phyloP scores from a whole-genome alignment of 768 basidiomycete genomes.

The Exidia glandulosa region DNA sequence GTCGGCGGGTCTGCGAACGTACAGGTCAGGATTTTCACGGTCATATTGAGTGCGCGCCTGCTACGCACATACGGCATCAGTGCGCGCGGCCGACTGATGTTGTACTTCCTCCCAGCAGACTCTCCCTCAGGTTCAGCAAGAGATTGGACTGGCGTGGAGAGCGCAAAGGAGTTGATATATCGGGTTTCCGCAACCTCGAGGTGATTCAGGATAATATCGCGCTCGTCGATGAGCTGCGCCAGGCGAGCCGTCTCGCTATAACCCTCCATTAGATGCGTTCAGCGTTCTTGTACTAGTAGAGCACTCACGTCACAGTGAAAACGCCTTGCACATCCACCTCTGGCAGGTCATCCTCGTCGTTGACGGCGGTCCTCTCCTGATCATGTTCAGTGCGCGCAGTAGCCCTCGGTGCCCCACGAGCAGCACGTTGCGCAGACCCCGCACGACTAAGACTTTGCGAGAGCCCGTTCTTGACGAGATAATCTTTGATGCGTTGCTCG shows the following conservation, averaged over 20 bases:
- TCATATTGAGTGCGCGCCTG: background rate
- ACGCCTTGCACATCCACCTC: slow-evolving; percentile 62
- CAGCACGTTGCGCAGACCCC: slow-evolving; percentile 21
- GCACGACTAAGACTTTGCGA: slow-evolving; percentile 24
- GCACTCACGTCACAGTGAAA: slow-evolving; percentile 33
- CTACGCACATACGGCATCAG: slow-evolving; percentile 23
- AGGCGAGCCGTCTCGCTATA: slow-evolving; percentile 56
- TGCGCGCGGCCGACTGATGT: slow-evolving; percentile 57
- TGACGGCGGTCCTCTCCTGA: background rate
- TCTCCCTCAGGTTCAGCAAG: slow-evolving; percentile 37
- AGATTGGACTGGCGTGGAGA: slow-evolving; percentile 65
- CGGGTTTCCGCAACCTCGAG: slow-evolving; percentile 70
- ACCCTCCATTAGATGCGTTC: background rate
- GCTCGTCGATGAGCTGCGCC: slow-evolving; percentile 59
- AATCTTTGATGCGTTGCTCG: slow-evolving; percentile 62
- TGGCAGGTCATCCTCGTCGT: slow-evolving; percentile 29
- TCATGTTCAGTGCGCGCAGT: background rate
- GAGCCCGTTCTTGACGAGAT: slow-evolving; percentile 53
- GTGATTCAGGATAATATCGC: slow-evolving; percentile 67
- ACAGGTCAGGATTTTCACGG: background rate
- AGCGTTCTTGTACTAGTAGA: background rate
- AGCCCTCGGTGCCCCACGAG: background rate
- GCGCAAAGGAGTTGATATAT: slow-evolving; percentile 65
- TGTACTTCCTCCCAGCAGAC: slow-evolving; percentile 32
- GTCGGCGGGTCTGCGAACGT: background rate